phyloP scores from a whole-genome alignment of 1,139 yeast species.

The Scheffersomyces stambukii region DNA sequence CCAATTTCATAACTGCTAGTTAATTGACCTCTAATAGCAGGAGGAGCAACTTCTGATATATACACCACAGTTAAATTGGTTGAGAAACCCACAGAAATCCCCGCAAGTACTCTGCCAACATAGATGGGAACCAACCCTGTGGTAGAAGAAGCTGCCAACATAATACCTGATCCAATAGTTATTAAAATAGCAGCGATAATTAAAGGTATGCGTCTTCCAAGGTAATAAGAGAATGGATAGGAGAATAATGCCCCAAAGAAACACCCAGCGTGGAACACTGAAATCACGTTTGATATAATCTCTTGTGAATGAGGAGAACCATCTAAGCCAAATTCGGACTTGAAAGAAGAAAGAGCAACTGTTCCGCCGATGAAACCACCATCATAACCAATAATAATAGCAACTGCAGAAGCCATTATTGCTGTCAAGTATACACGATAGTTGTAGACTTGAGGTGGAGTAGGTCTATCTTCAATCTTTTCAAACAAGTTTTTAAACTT shows the following conservation, averaged over 20 bases:
- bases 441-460: slow-evolving; percentile 38
- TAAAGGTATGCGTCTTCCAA: slow-evolving; percentile 33
- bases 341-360: slow-evolving; percentile 34
- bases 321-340: slow-evolving; percentile 32
- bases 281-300: slow-evolving; percentile 33
- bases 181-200: slow-evolving; percentile 30
- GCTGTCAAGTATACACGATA: slow-evolving; percentile 33
- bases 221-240: slow-evolving; percentile 34
- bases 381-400: slow-evolving; percentile 39
- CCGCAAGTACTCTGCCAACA: slow-evolving; percentile 40
- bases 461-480: slow-evolving; percentile 35
- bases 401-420: slow-evolving; percentile 36
- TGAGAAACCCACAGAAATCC: slow-evolving; percentile 38
- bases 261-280: slow-evolving; percentile 43
- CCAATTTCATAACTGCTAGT: slow-evolving; percentile 40
- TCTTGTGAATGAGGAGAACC: slow-evolving; percentile 18
- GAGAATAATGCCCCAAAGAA: slow-evolving; percentile 41
- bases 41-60: slow-evolving; percentile 38
- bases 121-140: slow-evolving; percentile 38
- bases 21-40: slow-evolving; percentile 38
- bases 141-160: slow-evolving; percentile 30
- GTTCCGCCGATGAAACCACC: slow-evolving; percentile 45
- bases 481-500: slow-evolving; percentile 26
- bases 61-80: slow-evolving; percentile 41
- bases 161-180: slow-evolving; percentile 36